A percentile compares a stretch with the other conserved stretches of the same genome.
Conservation (phyloP, 2,329 filamentous ascomycete species). For the Xylaria digitata region DNA sequence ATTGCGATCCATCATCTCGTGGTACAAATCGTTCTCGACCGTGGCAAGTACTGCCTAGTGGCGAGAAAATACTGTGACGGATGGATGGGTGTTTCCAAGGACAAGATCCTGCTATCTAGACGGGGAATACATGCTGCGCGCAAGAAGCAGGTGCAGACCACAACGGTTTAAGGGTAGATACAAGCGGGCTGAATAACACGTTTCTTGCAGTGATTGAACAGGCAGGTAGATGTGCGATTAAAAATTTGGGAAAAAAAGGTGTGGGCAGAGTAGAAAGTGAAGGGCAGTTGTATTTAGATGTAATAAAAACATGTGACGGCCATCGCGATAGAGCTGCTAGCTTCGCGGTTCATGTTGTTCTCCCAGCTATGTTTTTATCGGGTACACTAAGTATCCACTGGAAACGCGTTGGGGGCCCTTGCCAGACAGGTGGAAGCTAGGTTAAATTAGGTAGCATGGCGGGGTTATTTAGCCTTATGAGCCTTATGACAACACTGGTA, state of each 20-base stretch:
- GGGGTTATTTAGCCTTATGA: conserved; percentile 20
- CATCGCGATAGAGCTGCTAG: conserved; percentile 19
- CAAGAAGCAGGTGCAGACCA: conserved; percentile 6
- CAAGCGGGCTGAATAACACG: neutral
- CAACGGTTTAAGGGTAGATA: neutral
- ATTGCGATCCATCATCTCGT: conserved; percentile 43
- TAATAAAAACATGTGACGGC: conserved; percentile 11
- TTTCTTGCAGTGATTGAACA: neutral
- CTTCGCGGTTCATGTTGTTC: conserved; percentile 30
- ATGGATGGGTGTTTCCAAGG: conserved; percentile 37
- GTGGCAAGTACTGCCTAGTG: conserved; percentile 8
- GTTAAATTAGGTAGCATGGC: conserved; percentile 12
- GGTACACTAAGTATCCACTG: neutral
- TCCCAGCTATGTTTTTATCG: conserved; percentile 16
- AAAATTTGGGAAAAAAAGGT: neutral
- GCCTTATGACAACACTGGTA: neutral
- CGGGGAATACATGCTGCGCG: conserved; percentile 34
- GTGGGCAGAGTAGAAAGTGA: neutral
- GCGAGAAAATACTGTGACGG: conserved; percentile 7
- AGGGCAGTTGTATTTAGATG: neutral
- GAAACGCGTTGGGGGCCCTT: conserved; percentile 14
- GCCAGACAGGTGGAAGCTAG: neutral
- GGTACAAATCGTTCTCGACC: neutral
- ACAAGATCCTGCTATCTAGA: conserved; percentile 15
- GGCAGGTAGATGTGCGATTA: neutral